A percentile compares a stretch with the other conserved stretches of the same genome.
Evolutionary conservation across 805 yeast species (phyloP).

Genomic region (Lachancea thermotolerans): DNA sequence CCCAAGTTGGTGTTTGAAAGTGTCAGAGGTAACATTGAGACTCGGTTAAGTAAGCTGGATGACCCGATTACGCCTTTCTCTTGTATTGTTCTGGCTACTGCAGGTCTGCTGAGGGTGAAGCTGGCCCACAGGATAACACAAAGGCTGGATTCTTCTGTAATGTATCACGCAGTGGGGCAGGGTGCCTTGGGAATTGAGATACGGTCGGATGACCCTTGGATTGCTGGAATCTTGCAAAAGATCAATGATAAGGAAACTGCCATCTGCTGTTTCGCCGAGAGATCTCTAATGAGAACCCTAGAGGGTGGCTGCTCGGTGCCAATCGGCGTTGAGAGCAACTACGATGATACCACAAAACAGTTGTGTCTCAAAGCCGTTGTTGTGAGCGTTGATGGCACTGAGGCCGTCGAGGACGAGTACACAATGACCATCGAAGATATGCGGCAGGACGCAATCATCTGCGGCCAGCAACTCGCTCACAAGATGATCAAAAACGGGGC

Average conservation of each 20-base stretch:
- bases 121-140: slow-evolving; percentile 70
- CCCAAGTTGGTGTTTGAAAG: slow-evolving; percentile 76
- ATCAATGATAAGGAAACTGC: slow-evolving; percentile 64
- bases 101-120: slow-evolving; percentile 75
- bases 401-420: slow-evolving; percentile 51
- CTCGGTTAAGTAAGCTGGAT: slow-evolving; percentile 78
- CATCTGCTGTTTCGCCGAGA: slow-evolving; percentile 77
- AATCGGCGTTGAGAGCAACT: slow-evolving; percentile 75
- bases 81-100: slow-evolving; percentile 85
- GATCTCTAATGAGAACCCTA: slow-evolving; percentile 75
- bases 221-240: slow-evolving; percentile 51
- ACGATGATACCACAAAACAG: slow-evolving; percentile 37
- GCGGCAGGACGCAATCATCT: slow-evolving; percentile 53
- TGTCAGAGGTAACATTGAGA: slow-evolving; percentile 78
- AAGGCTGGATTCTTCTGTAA: slow-evolving; percentile 61
- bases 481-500: slow-evolving; percentile 72
- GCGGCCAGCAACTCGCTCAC: slow-evolving; percentile 67
- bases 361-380: slow-evolving; percentile 65
- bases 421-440: slow-evolving; percentile 32
- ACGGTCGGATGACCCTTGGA: slow-evolving; percentile 55
- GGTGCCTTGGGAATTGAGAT: slow-evolving; percentile 95
- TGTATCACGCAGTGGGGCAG: slow-evolving; percentile 98
- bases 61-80: slow-evolving; percentile 53
- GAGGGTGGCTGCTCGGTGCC: slow-evolving; percentile 99
- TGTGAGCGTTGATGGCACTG: slow-evolving; percentile 75